Conservation (phyloP, 2,329 filamentous ascomycete species). For the Claviceps cyperi region DNA sequence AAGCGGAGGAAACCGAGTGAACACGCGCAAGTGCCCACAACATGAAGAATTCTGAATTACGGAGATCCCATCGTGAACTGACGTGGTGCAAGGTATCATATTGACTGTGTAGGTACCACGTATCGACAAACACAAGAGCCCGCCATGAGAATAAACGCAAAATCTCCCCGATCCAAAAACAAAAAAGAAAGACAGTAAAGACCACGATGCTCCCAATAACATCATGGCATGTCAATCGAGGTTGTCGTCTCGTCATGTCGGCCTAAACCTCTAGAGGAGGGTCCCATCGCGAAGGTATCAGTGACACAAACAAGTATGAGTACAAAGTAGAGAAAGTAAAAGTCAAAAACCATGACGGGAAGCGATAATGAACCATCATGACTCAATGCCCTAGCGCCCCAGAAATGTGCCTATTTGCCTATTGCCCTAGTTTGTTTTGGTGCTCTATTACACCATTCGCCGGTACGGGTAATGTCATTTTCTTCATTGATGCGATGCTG, state of each 20-base stretch:
- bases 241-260: slow-evolving; percentile 4
- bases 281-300: slow-evolving; percentile 12
- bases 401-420: slow-evolving; percentile 18
- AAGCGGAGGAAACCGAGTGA: too few relatives aligned
- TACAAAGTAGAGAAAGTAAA: neutral
- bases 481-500: slow-evolving; percentile 20
- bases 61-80: too few relatives aligned
- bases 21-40: too few relatives aligned
- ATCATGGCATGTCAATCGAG: neutral
- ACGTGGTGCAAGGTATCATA: too few relatives aligned
- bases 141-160: too few relatives aligned
- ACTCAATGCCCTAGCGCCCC: slow-evolving; percentile 21
- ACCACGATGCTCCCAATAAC: neutral
- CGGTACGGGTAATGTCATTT: slow-evolving; percentile 20
- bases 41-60: too few relatives aligned
- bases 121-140: too few relatives aligned
- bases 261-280: slow-evolving; percentile 3
- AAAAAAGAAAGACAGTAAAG: neutral
- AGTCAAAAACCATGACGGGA: slow-evolving; percentile 1
- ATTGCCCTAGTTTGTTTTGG: slow-evolving; percentile 7
- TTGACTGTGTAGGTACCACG: too few relatives aligned
- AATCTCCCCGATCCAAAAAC: neutral
- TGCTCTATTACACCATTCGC: slow-evolving; percentile 24
- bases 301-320: neutral
- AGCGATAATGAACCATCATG: slow-evolving; percentile 18